Conservation (phyloP, 768 basidiomycete species). For the Phaeotremella skinneri region DNA sequence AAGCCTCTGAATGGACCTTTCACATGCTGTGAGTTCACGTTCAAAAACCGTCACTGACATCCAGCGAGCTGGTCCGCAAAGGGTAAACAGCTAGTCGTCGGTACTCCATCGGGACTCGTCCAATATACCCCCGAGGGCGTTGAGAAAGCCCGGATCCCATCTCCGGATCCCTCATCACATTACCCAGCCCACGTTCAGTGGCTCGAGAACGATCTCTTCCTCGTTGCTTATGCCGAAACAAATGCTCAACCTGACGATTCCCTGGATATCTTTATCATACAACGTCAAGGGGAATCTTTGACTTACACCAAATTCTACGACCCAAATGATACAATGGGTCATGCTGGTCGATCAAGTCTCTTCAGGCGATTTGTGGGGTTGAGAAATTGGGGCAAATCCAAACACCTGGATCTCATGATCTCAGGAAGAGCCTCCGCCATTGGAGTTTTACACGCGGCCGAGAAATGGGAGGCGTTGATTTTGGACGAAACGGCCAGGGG, state of each 20-base stretch:
- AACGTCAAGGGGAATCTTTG: conserved; percentile 37
- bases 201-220: conserved; percentile 55
- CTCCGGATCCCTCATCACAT: conserved; percentile 26
- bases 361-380: conserved; percentile 41
- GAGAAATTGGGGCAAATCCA: conserved; percentile 48
- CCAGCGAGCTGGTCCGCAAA: conserved; percentile 54
- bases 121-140: conserved; percentile 53
- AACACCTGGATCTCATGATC: conserved; percentile 50
- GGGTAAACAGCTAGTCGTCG: conserved; percentile 54
- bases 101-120: conserved; percentile 45
- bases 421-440: conserved; percentile 50
- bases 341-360: conserved; percentile 40
- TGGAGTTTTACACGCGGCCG: conserved; percentile 41
- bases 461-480: conserved; percentile 42
- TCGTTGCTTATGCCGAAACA: conserved; percentile 47
- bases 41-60: conserved; percentile 4
- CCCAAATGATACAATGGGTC: conserved; percentile 48
- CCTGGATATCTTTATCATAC: conserved; percentile 48
- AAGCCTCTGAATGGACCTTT: conserved; percentile 32
- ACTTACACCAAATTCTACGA: conserved; percentile 49
- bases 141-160: conserved; percentile 47
- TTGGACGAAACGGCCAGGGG: conserved; percentile 51
- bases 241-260: conserved; percentile 42
- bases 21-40: conserved; percentile 33
- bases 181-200: conserved; percentile 48